phyloP scores from a whole-genome alignment of 1,284 basidiomycete genomes.

The Cryptococcus depauperatus region DNA sequence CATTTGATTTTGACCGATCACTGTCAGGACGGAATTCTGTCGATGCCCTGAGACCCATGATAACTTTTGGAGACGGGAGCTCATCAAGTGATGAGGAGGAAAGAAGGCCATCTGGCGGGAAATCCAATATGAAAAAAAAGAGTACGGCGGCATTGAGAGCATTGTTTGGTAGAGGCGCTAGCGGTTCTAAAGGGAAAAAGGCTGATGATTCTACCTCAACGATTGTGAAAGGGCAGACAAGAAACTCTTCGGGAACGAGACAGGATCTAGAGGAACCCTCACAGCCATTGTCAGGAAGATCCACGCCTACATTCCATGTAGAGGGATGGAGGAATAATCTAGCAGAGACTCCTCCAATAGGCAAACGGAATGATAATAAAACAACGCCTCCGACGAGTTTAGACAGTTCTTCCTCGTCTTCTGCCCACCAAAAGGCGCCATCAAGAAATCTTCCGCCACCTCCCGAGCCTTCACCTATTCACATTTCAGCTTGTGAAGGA shows the following conservation, averaged over 20 bases:
- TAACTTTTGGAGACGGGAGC: no score
- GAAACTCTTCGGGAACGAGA: neutral
- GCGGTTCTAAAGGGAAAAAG: constrained; percentile 46
- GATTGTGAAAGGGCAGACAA: neutral
- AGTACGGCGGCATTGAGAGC: constrained; percentile 40
- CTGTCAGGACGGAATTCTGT: neutral
- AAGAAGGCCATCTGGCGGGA: constrained; percentile 20
- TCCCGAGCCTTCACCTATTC: neutral
- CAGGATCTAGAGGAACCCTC: no score
- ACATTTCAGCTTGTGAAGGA: neutral
- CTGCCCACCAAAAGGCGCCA: neutral
- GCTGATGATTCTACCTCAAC: constrained; percentile 25
- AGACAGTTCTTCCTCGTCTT: no score
- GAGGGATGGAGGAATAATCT: no score
- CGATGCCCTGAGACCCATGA: neutral
- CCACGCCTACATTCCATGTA: neutral
- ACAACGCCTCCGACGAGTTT: neutral
- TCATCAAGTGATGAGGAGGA: constrained; percentile 7
- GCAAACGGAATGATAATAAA: neutral
- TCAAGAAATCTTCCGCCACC: neutral
- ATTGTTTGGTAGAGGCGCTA: constrained; percentile 42
- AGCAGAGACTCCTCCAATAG: neutral
- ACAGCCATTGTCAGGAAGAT: neutral
- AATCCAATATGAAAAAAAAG: constrained; percentile 31
- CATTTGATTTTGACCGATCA: neutral